Evolutionary conservation across 2,329 filamentous ascomycete genomes (phyloP).

Genomic region (Clarireedia hainanense): DNA sequence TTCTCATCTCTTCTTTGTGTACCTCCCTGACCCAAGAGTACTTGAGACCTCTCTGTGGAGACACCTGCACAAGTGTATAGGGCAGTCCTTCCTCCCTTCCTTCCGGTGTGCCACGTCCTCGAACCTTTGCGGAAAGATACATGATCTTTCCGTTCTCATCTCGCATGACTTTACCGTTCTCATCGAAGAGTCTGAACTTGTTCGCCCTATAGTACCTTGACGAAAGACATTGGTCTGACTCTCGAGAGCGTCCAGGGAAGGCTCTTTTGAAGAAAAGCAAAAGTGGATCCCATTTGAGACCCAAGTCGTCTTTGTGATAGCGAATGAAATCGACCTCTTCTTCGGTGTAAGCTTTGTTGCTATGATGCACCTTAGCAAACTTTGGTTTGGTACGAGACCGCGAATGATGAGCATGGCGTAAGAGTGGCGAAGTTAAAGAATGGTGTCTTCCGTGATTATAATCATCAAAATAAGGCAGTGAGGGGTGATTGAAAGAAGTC

Average conservation of each 20-base stretch:
- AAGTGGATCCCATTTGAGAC: conserved; percentile 5
- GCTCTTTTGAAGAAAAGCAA: background rate
- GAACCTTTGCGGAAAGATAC: conserved; percentile 7
- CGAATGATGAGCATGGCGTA: background rate
- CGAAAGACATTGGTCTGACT: conserved; percentile 9
- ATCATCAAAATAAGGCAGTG: background rate
- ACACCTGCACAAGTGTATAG: conserved; percentile 9
- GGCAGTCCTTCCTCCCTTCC: conserved; percentile 9
- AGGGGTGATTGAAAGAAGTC: background rate
- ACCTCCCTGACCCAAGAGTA: conserved; percentile 10
- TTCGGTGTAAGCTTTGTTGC: conserved; percentile 12
- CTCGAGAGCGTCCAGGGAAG: background rate
- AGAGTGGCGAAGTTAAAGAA: background rate
- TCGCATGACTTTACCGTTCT: background rate
- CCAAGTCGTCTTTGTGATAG: conserved; percentile 12
- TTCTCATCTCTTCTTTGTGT: conserved; percentile 7
- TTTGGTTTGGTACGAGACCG: background rate
- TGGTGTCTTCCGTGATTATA: background rate
- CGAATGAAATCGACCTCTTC: conserved; percentile 14
- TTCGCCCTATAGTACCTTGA: conserved; percentile 13
- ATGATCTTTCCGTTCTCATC: conserved; percentile 9
- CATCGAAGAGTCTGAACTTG: conserved; percentile 1
- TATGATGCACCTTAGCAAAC: conserved; percentile 6
- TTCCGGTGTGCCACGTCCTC: conserved; percentile 5
- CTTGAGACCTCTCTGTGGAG: conserved; percentile 7